A percentile compares a stretch with the other conserved stretches of the same genome.
Conservation (phyloP, 305 asterid genomes). For the Euphrasia arctica region DNA sequence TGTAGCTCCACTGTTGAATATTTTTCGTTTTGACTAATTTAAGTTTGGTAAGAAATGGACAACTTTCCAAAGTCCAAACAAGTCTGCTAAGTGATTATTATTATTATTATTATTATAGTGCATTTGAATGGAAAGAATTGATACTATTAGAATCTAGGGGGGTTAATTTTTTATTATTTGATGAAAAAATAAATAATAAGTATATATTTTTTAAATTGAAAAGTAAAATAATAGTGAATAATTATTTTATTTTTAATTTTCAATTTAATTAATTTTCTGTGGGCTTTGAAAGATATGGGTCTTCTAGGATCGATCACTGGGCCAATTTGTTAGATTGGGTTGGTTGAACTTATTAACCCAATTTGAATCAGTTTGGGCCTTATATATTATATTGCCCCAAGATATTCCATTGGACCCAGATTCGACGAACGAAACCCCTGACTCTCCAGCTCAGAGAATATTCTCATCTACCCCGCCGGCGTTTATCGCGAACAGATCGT, state of each 20-base stretch:
- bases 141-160: no score
- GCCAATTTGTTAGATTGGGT: not conserved
- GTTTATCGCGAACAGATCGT: conserved; percentile 73
- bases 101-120: not conserved
- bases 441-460: not conserved
- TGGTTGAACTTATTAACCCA: not conserved
- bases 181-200: no score
- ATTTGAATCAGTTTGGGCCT: not conserved
- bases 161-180: no score
- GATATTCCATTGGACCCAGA: not conserved
- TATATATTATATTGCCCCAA: not conserved
- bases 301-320: no score
- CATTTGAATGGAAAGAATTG: no score
- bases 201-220: no score
- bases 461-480: conserved; percentile 16
- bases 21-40: not conserved
- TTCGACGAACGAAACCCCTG: not conserved
- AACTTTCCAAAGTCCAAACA: not conserved
- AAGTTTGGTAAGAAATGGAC: conserved; percentile 5
- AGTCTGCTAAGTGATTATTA: not conserved
- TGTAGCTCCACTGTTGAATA: no score
- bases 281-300: no score
- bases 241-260: not conserved
- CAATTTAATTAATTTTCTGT: no score
- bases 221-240: no score